Conservation (phyloP, 2,329 filamentous ascomycete genomes). For the Aureobasidium musti region DNA sequence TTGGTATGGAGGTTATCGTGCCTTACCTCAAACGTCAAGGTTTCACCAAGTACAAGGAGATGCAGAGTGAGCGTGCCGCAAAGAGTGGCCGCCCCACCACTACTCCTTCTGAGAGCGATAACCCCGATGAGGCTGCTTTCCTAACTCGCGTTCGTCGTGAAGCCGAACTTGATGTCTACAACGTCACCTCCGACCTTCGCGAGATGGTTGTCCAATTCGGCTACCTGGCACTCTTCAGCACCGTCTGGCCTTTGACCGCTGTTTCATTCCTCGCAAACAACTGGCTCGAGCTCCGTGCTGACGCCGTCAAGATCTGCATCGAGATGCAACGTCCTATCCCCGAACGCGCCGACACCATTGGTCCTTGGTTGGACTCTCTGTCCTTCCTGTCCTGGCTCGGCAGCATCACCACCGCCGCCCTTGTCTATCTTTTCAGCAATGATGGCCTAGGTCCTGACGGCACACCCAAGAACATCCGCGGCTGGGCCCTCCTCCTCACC, state of each 20-base stretch:
- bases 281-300: slow-evolving; percentile 90
- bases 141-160: slow-evolving; percentile 79
- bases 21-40: slow-evolving; percentile 80
- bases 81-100: slow-evolving; percentile 57
- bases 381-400: slow-evolving; percentile 94
- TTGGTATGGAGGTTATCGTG: slow-evolving; percentile 79
- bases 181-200: slow-evolving; percentile 85
- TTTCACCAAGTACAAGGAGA: slow-evolving; percentile 75
- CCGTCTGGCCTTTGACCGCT: slow-evolving; percentile 91
- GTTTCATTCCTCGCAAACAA: slow-evolving; percentile 91
- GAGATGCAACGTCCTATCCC: slow-evolving; percentile 88
- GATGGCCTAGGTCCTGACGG: slow-evolving; percentile 66
- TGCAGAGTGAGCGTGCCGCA: slow-evolving; percentile 62
- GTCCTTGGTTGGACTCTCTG: slow-evolving; percentile 83
- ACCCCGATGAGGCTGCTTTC: slow-evolving; percentile 76
- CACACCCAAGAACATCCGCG: slow-evolving; percentile 68
- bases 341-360: slow-evolving; percentile 88
- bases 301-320: slow-evolving; percentile 90
- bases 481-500: slow-evolving; percentile 76
- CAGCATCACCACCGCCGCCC: slow-evolving; percentile 79
- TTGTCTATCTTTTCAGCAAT: slow-evolving; percentile 85
- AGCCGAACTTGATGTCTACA: slow-evolving; percentile 78
- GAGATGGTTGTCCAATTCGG: slow-evolving; percentile 88
- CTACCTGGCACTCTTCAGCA: slow-evolving; percentile 87
- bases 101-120: slow-evolving; percentile 57